Conservation (phyloP, 371 early-diverging fungal genomes). For the Mortierella sp. region DNA sequence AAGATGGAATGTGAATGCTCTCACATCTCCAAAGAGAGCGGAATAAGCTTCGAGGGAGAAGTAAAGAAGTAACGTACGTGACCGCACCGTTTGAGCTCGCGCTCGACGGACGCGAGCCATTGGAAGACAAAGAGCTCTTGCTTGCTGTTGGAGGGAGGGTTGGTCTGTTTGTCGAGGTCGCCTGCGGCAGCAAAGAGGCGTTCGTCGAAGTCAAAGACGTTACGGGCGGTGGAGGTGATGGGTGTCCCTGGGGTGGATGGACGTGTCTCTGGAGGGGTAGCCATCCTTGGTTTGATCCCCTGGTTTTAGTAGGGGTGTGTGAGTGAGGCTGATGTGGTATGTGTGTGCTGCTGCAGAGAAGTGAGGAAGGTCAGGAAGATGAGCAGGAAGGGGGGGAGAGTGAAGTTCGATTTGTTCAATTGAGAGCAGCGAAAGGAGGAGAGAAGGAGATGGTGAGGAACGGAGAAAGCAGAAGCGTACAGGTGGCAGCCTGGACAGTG, state of each 20-base stretch:
- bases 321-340: background rate
- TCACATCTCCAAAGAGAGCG: background rate
- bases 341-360: background rate
- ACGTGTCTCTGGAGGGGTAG: constrained; percentile 52
- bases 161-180: constrained; percentile 73
- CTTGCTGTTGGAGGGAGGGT: constrained; percentile 53
- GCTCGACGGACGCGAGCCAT: constrained; percentile 84
- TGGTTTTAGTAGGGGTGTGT: background rate
- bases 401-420: background rate
- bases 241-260: constrained; percentile 58
- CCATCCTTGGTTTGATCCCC: constrained; percentile 18
- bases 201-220: constrained; percentile 73
- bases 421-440: background rate
- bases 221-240: constrained; percentile 46
- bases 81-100: constrained; percentile 69
- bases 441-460: background rate
- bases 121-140: constrained; percentile 81
- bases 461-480: background rate
- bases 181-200: constrained; percentile 69
- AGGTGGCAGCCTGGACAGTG: background rate
- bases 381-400: background rate
- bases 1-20: background rate
- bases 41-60: background rate
- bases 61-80: constrained; percentile 55
- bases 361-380: background rate